Conservation (phyloP, 495 filamentous ascomycete genomes). For the Glonium stellatum region DNA sequence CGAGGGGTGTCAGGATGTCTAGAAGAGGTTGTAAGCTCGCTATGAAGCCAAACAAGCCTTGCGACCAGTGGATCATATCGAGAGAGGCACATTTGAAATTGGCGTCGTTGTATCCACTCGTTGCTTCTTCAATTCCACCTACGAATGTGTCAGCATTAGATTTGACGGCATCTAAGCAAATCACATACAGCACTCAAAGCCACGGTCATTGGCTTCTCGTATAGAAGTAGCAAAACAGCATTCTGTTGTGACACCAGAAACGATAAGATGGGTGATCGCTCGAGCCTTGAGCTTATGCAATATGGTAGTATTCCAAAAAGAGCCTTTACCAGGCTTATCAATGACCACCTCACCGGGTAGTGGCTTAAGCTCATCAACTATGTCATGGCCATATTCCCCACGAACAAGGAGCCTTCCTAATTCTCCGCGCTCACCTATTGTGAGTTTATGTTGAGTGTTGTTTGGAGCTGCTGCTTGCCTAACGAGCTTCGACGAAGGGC, state of each 20-base stretch:
- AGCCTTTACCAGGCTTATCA: slow-evolving; percentile 34
- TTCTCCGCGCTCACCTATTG: slow-evolving; percentile 45
- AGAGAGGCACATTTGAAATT: slow-evolving; percentile 39
- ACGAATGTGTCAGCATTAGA: slow-evolving; percentile 26
- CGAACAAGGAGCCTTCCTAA: slow-evolving; percentile 20
- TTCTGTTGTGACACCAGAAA: slow-evolving; percentile 33
- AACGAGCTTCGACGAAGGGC: slow-evolving; percentile 44
- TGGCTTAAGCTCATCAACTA: slow-evolving; percentile 31
- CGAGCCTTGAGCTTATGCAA: slow-evolving; percentile 32
- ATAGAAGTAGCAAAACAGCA: slow-evolving; percentile 34
- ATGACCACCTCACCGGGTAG: slow-evolving; percentile 33
- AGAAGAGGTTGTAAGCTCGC: slow-evolving; percentile 35
- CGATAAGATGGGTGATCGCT: slow-evolving; percentile 32
- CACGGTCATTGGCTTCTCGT: slow-evolving; percentile 33
- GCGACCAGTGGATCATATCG: slow-evolving; percentile 43
- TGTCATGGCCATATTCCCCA: slow-evolving; percentile 40
- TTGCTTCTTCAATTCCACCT: slow-evolving; percentile 42
- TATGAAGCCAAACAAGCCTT: slow-evolving; percentile 48
- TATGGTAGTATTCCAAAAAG: slow-evolving; percentile 34
- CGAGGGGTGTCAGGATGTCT: slow-evolving; percentile 22
- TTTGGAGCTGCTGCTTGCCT: slow-evolving; percentile 42
- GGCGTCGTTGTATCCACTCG: slow-evolving; percentile 39
- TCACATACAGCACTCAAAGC: slow-evolving; percentile 34
- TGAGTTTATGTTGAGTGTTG: slow-evolving; percentile 39
- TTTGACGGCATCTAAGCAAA: slow-evolving; percentile 29